Evolutionary conservation across 1,284 basidiomycete species (phyloP), one percentile per base, ranked within the genome.

Genomic region (Lentinus polychrous): DNA sequence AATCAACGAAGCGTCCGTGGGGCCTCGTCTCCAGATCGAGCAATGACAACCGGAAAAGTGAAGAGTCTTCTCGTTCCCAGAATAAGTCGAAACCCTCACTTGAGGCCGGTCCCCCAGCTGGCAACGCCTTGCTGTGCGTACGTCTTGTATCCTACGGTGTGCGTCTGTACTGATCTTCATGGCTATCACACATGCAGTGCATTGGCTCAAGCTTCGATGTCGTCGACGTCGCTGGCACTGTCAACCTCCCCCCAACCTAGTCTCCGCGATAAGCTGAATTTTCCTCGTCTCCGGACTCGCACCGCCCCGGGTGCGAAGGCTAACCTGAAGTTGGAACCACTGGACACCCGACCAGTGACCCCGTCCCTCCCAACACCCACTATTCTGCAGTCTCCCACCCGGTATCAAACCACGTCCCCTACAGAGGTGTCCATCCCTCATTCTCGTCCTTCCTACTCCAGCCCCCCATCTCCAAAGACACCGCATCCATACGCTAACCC

Each of bases 401-500:
- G 60, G 24, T 45, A 54, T 24, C 52, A 51, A n/a, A 37, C 53
- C 6, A 31, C 51, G 14, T 61, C 63, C 10, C 61, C 62, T 14
- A 48, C 57, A 20, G 55, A 52, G 15, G 38, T 50, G 2, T 56
- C 60, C 2, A 27, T 49, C 31, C 51, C 50, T 3, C 61, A 60
- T 32, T 48, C 42, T 22, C 41, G 57, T 48, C 36, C 56, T 48
- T 53, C 57, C 3, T 48, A 51, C 11, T 51, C 58, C 14, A 52
- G 52, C 12, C 55, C 54, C 50, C 49, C 56, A 36, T 59, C 59
- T 17, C 55, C 57, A 8, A 57, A 55, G 39, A 50, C 59, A 7
- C 52, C 58, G 24, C 85, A 88, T 65, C 86, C 86, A 34, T 89
- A 87, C 59, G 86, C 86, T 46, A 86, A 88, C 55, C 84, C 86